These are phyloP conservation scores for Nakataea oryzae DNA, from an alignment of 2,329 filamentous ascomycete species.

Conservation along the genomic window DNA sequence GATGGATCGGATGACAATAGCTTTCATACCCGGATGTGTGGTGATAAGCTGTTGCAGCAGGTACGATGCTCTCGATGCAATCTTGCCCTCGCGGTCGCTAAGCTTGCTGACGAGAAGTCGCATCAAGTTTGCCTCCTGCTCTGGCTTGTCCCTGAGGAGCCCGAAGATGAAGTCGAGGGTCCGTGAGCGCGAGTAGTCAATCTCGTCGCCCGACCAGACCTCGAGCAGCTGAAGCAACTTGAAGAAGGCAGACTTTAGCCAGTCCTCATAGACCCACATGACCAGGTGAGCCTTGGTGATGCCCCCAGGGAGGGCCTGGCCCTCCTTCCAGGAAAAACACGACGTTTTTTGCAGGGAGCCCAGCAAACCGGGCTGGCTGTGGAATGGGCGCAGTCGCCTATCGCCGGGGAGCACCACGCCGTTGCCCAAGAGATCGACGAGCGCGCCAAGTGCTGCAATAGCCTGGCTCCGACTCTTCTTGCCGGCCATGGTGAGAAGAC, in stretches of 20 bases:
- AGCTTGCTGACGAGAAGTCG: constrained; percentile 92
- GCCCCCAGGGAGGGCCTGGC: constrained; percentile 62
- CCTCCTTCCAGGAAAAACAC: constrained; percentile 50
- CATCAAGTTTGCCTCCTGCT: constrained; percentile 91
- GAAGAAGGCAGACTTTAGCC: constrained; percentile 90
- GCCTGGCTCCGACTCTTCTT: constrained; percentile 93
- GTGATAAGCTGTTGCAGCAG: constrained; percentile 84
- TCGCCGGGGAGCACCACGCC: constrained; percentile 76
- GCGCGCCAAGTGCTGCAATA: constrained; percentile 79
- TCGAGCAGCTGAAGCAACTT: constrained; percentile 87
- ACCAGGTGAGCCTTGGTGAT: constrained; percentile 72
- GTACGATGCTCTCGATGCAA: constrained; percentile 87
- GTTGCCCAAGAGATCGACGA: constrained; percentile 89
- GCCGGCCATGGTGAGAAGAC: constrained; percentile 68
- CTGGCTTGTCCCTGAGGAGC: constrained; percentile 86
- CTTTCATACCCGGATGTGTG: constrained; percentile 88
- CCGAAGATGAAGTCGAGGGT: constrained; percentile 88
- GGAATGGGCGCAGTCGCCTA: constrained; percentile 71
- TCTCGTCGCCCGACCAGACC: constrained; percentile 87
- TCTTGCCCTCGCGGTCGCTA: constrained; percentile 90
- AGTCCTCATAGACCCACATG: constrained; percentile 87
- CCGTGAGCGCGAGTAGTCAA: constrained; percentile 81
- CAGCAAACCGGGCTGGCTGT: constrained; percentile 66
- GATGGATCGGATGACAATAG: constrained; percentile 71
- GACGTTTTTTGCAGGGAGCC: constrained; percentile 53